phyloP scores from a whole-genome alignment of 257 asterid species.

The Solanum ossicruentum region DNA sequence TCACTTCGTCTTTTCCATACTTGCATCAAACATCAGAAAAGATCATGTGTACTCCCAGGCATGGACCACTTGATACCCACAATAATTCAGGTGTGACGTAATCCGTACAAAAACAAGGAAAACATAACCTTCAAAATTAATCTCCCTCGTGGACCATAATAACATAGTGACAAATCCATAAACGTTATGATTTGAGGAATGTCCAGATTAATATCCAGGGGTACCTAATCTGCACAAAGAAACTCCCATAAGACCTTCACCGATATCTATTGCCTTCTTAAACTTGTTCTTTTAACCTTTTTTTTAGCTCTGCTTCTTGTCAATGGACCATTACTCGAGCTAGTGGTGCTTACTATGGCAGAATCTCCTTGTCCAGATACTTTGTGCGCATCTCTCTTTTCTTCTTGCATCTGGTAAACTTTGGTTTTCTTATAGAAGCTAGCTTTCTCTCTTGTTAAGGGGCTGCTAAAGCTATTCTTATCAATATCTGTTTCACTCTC shows the following conservation, averaged over 20 bases:
- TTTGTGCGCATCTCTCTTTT: neutral
- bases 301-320: neutral
- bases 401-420: neutral
- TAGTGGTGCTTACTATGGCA: neutral
- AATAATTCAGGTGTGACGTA: neutral
- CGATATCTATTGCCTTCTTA: neutral
- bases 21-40: neutral
- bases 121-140: neutral
- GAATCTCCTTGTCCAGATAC: neutral
- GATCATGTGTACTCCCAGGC: neutral
- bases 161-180: neutral
- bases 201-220: neutral
- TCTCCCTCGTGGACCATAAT: neutral
- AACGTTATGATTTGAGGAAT: neutral
- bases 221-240: neutral
- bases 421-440: neutral
- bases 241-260: neutral
- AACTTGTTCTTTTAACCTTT: neutral
- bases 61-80: neutral
- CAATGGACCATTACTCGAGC: neutral
- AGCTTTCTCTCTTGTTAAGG: constrained; percentile 31
- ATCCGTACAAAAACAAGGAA: neutral
- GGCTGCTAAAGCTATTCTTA: neutral
- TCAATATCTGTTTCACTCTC: neutral
- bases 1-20: neutral